Base-by-base conservation (phyloP, 176 grass and related monocot genomes). In the Aegilops speltoides region DNA sequence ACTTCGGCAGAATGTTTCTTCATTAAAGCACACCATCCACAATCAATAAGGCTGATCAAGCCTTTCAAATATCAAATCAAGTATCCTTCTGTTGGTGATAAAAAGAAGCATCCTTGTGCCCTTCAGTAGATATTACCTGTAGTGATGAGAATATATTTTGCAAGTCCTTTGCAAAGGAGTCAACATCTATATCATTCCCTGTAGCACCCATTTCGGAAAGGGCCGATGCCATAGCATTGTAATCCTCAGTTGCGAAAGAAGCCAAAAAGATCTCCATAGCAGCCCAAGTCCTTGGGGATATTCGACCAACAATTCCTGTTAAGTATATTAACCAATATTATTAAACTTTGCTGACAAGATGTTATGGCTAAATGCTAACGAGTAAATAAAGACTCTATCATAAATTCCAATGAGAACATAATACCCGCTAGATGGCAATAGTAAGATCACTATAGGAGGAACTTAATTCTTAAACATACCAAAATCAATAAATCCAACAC, bases 191-290 rank as follows among this genome's bases (percentile, higher is more conserved):
- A 89, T 96, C 83, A 73, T 95, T 94, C 68, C 90, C 93, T 33
- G 96, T 94, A 69, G 93, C 96, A 70, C 96, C 96, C 93, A 98
- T 98, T 87, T 98, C 93, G 17, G 89, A 91, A 77, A 98, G 94
- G 29, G 93, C 57, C 40, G 90, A 79, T 37, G 96, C 96, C 96
- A 98, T 98, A 77, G 91, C 78, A 73, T 88, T 61, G 73, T 98
- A 98, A 88, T 98, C 87, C 85, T 95, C 93, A 86, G 82, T 88
- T 86, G 91, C 86, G 15, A 98, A 98, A 46, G 96, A 98, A 85
- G 83, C 88, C 86, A 98, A 96, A 89, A 95, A 95, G 45, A 91
- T 82, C 82, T 98, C 96, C 93, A 98, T 98, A 56, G 93, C 96
- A 17, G 96, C 93, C 93, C 93, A 98, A 38, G 91, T 96, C 59